Conservation (phyloP, 768 basidiomycete species). For the Tulasnella sp. region DNA sequence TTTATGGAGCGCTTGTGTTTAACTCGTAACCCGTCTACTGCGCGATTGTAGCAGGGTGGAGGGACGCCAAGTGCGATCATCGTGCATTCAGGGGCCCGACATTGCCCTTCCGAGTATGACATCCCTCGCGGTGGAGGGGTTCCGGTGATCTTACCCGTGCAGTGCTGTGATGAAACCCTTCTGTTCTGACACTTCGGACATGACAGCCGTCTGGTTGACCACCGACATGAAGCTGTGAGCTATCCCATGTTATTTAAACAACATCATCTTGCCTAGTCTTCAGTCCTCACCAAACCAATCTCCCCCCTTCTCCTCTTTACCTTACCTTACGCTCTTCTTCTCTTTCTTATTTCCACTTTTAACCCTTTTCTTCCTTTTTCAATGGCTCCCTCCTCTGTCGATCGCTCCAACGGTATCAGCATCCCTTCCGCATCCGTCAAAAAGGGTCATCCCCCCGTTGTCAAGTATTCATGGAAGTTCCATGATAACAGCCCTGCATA, state of each 20-base stretch:
- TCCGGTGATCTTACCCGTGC: no score
- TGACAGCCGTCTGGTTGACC: no score
- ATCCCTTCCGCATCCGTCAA: background rate
- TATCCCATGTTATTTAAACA: no score
- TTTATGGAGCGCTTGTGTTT: background rate
- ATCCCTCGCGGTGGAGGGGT: no score
- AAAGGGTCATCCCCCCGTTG: background rate
- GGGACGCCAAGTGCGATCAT: no score
- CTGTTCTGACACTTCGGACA: no score
- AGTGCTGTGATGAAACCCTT: no score
- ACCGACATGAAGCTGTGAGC: background rate
- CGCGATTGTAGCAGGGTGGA: background rate
- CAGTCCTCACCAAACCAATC: background rate
- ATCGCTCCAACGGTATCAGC: background rate
- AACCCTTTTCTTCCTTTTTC: background rate
- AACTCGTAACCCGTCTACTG: no score
- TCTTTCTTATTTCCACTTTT: background rate
- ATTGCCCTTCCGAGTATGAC: no score
- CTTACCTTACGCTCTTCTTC: background rate
- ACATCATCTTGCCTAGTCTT: no score
- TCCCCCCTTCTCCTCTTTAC: background rate
- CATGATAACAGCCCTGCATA: background rate
- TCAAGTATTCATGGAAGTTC: background rate
- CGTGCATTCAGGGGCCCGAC: background rate
- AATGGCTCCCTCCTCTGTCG: background rate